These are phyloP conservation scores for Shiraia bambusicola DNA, from an alignment of 2,329 filamentous ascomycete genomes.

Conservation along the genomic window DNA sequence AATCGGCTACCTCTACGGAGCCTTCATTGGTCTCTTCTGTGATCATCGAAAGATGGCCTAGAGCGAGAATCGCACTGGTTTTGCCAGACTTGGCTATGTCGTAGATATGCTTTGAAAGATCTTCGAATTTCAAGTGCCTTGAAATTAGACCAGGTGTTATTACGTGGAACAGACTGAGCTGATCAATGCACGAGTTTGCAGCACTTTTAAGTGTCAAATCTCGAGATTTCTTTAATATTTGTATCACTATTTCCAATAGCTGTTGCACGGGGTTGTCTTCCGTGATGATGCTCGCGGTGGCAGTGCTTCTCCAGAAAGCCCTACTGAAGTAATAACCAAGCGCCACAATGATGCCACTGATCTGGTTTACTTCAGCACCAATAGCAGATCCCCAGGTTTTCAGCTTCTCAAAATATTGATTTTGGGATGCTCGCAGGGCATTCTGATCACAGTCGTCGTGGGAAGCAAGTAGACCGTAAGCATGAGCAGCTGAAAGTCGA, in stretches of 20 bases:
- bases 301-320: constrained; percentile 52
- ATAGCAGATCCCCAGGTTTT: constrained; percentile 59
- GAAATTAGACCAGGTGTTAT: constrained; percentile 48
- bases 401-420: constrained; percentile 51
- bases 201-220: constrained; percentile 61
- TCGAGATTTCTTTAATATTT: constrained; percentile 56
- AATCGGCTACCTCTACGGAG: constrained; percentile 33
- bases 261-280: constrained; percentile 44
- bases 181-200: constrained; percentile 59
- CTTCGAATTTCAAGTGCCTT: constrained; percentile 41
- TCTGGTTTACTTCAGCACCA: constrained; percentile 60
- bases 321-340: constrained; percentile 61
- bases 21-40: constrained; percentile 46
- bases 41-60: constrained; percentile 75
- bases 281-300: constrained; percentile 15
- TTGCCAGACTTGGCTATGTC: constrained; percentile 75
- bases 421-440: constrained; percentile 48
- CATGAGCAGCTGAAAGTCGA: constrained; percentile 66
- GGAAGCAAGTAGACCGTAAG: constrained; percentile 74
- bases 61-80: constrained; percentile 75
- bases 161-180: constrained; percentile 61
- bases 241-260: constrained; percentile 50
- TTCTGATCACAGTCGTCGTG: constrained; percentile 53
- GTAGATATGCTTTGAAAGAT: constrained; percentile 64
- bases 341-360: constrained; percentile 62